Evolutionary conservation across 768 basidiomycete genomes (phyloP), one percentile per base, ranked within the genome.

Genomic region (Lactarius tabidus): DNA sequence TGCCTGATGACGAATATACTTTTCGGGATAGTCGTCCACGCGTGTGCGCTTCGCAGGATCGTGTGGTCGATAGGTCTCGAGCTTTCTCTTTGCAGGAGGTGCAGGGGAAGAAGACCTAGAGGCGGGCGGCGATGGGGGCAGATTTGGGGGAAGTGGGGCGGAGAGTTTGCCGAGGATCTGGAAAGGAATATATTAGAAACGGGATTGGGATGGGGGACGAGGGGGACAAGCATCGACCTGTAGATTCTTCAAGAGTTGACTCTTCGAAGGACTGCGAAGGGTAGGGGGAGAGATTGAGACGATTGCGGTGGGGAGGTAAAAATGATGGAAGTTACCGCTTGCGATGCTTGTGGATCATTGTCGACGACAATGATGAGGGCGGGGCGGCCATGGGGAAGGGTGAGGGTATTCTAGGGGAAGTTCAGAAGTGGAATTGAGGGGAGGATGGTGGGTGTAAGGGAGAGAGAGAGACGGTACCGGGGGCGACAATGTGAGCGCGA

Each of bases 101-200:
- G 74, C 71, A 52, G 78, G 80, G 67, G 81, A 81, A 73, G 77
- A 71, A 69, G 73, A 72, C 69, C 79, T 77, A 70, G 81, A 80
- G 35, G 75, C 73, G 31, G 80, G 79, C 62, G 82, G 78, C 71
- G 81, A 79, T 65, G 78, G 77, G 55, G 80, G 81, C 57, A 81
- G 71, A 60, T 78, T 75, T 67, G 79, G 76, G 63, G 82, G 79
- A 59, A 81, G 79, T 54, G 77, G 77, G n/a, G 74, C 64, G 39
- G 74, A 71, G 65, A 78, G 74, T 39, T 76, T 67, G 60, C 79
- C 76, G 67, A 80, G 70, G 72, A 79, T 78, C 81, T 82, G 71
- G 29, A 61, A 58, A 48, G 23, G 52, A 33, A 31, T 41, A 52
- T 54, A 70, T 74, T 64, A 73, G 57, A 69, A 62, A 28, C 20